These are phyloP conservation scores for Ophiocordyceps sinensis DNA, from an alignment of 2,329 filamentous ascomycete species.

Conservation along the genomic window DNA sequence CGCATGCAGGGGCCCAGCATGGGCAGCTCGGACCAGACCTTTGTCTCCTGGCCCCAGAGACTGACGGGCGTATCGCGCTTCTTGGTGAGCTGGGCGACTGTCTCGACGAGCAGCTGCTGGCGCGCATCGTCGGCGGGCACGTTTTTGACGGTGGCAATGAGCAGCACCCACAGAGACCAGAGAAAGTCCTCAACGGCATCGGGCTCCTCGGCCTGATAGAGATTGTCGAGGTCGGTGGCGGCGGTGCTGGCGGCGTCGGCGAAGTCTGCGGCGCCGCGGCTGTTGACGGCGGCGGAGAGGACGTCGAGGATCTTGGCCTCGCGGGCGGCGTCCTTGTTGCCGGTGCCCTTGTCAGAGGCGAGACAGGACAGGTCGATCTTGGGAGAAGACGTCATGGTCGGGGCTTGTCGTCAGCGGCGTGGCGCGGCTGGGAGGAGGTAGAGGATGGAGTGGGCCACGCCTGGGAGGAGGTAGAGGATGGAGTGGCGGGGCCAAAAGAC, in stretches of 20 bases:
- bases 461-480: background rate
- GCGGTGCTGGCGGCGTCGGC: slow-evolving; percentile 4
- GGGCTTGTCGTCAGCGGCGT: background rate
- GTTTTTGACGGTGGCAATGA: slow-evolving; percentile 10
- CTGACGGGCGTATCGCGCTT: slow-evolving; percentile 9
- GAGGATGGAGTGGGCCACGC: background rate
- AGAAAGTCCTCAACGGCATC: slow-evolving; percentile 12
- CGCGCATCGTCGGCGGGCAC: slow-evolving; percentile 13
- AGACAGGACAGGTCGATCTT: slow-evolving; percentile 2
- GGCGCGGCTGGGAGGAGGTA: background rate
- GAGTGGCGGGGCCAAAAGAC: background rate
- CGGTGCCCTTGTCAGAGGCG: background rate
- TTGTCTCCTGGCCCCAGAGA: slow-evolving; percentile 12
- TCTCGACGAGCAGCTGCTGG: slow-evolving; percentile 9
- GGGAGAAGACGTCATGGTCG: background rate
- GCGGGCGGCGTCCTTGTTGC: background rate
- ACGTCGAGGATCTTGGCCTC: slow-evolving; percentile 8
- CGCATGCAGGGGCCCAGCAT: slow-evolving; percentile 15
- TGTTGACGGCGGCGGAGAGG: slow-evolving; percentile 12
- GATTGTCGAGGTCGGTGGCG: slow-evolving; percentile 11
- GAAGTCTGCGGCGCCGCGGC: background rate
- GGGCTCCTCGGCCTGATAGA: slow-evolving; percentile 6
- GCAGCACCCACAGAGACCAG: slow-evolving; percentile 14
- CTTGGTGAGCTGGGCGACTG: slow-evolving; percentile 9
- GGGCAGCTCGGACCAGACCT: slow-evolving; percentile 16